Percentiles rank a stretch among this genome's conserved stretches.
phyloP scores from a whole-genome alignment of 495 filamentous ascomycete species.

The Collariella sp. region DNA sequence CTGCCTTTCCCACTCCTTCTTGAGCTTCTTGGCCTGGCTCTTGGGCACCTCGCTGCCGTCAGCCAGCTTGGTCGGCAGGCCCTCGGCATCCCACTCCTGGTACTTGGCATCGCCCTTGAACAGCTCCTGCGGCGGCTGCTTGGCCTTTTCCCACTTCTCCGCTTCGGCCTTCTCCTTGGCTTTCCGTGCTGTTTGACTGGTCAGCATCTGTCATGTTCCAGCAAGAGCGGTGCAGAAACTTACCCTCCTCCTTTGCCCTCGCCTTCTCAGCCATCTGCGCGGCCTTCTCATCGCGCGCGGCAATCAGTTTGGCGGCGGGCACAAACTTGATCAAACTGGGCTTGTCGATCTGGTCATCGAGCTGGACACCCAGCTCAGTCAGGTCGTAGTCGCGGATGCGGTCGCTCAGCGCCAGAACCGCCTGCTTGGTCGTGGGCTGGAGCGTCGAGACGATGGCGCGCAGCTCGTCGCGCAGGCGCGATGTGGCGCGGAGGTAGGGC shows the following conservation, averaged over 20 bases:
- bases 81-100: conserved; percentile 77
- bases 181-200: conserved; percentile 26
- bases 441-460: conserved; percentile 50
- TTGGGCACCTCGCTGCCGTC: conserved; percentile 78
- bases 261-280: conserved; percentile 46
- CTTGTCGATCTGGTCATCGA: conserved; percentile 66
- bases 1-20: conserved; percentile 88
- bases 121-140: conserved; percentile 58
- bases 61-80: conserved; percentile 66
- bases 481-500: conserved; percentile 56
- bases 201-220: neutral
- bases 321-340: conserved; percentile 81
- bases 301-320: conserved; percentile 56
- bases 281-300: conserved; percentile 63
- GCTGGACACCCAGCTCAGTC: conserved; percentile 69
- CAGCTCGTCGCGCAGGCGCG: conserved; percentile 58
- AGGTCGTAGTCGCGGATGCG: conserved; percentile 70
- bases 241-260: conserved; percentile 53
- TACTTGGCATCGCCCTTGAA: conserved; percentile 65
- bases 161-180: conserved; percentile 46
- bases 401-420: conserved; percentile 63
- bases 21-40: conserved; percentile 70
- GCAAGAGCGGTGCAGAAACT: neutral
- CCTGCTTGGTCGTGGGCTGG: conserved; percentile 46
- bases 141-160: conserved; percentile 60